phyloP scores from a whole-genome alignment of 345 rosid species.

The Arabis alpina region DNA sequence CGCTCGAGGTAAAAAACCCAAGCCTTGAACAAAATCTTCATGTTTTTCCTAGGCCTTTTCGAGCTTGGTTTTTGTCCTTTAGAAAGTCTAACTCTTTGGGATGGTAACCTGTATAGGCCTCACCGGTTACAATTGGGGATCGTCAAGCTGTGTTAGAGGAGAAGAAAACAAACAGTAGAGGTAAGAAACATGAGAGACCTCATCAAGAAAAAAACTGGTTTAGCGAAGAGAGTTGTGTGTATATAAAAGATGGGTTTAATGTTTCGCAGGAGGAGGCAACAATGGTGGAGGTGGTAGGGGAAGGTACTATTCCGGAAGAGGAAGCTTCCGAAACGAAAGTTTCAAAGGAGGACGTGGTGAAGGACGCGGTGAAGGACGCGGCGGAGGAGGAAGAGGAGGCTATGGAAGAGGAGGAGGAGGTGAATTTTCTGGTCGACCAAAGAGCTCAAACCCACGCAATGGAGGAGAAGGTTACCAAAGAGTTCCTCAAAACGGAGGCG shows the following conservation, averaged over 20 bases:
- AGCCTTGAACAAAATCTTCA: not conserved
- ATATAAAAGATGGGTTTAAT: not conserved
- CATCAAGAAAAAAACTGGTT: constrained; percentile 35
- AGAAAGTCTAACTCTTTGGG: constrained; percentile 6
- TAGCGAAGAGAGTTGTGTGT: constrained; percentile 4
- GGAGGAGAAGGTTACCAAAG: constrained; percentile 62
- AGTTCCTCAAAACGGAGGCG: constrained; percentile 58
- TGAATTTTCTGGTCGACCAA: constrained; percentile 67
- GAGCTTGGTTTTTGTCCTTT: not conserved
- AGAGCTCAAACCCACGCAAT: constrained; percentile 56
- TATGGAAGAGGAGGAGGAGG: constrained; percentile 54
- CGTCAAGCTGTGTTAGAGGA: constrained; percentile 66
- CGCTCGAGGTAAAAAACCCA: constrained; percentile 57
- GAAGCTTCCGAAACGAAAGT: constrained; percentile 58
- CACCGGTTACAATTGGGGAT: constrained; percentile 64
- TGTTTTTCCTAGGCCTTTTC: not conserved
- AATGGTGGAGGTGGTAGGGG: constrained; percentile 53
- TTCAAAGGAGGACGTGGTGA: constrained; percentile 42
- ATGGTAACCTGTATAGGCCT: constrained; percentile 57
- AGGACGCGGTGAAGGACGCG: constrained; percentile 26
- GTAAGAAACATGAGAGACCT: constrained; percentile 44
- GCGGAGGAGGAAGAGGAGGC: constrained; percentile 54
- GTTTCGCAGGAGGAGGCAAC: constrained; percentile 44
- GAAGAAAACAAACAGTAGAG: constrained; percentile 74
- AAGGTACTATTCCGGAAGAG: constrained; percentile 56